These are phyloP conservation scores for Calonectria multiphialidica DNA, from an alignment of 2,329 filamentous ascomycete genomes.

Conservation along the genomic window DNA sequence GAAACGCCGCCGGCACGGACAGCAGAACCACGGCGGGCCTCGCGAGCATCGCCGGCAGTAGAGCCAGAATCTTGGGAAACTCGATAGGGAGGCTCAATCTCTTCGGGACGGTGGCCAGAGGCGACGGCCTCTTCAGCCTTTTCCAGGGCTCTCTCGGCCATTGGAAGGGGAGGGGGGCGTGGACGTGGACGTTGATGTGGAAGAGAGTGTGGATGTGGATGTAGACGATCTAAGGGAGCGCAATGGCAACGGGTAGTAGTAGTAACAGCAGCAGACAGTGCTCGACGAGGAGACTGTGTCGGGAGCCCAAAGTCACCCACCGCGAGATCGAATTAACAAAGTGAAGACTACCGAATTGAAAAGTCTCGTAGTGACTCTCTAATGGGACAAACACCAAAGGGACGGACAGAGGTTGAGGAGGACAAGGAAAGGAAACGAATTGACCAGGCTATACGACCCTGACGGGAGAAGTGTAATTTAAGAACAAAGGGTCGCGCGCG, in stretches of 20 bases:
- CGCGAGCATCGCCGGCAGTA: conserved; percentile 40
- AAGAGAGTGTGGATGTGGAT: background rate
- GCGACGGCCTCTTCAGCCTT: conserved; percentile 46
- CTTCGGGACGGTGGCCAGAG: conserved; percentile 42
- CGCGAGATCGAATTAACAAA: conserved; percentile 27
- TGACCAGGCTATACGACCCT: conserved; percentile 11
- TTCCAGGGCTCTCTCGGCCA: conserved; percentile 46
- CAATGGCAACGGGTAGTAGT: background rate
- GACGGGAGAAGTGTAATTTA: background rate
- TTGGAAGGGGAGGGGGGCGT: conserved; percentile 10
- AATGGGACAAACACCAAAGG: background rate
- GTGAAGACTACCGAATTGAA: background rate
- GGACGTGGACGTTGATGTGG: background rate
- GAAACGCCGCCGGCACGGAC: conserved; percentile 64
- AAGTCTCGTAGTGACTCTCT: background rate
- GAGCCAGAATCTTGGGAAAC: conserved; percentile 45
- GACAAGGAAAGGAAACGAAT: background rate
- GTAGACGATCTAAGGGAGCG: background rate
- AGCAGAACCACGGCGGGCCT: conserved; percentile 34
- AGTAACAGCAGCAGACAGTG: conserved; percentile 15
- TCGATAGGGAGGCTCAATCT: conserved; percentile 39
- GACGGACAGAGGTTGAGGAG: background rate
- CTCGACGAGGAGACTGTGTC: conserved; percentile 34
- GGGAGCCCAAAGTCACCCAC: conserved; percentile 44
- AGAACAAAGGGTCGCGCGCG: conserved; percentile 13